Percentiles rank a stretch among this genome's conserved stretches.
These are phyloP conservation scores for Nicotiana attenuata DNA, from an alignment of 257 asterid species.

Conservation along the genomic window DNA sequence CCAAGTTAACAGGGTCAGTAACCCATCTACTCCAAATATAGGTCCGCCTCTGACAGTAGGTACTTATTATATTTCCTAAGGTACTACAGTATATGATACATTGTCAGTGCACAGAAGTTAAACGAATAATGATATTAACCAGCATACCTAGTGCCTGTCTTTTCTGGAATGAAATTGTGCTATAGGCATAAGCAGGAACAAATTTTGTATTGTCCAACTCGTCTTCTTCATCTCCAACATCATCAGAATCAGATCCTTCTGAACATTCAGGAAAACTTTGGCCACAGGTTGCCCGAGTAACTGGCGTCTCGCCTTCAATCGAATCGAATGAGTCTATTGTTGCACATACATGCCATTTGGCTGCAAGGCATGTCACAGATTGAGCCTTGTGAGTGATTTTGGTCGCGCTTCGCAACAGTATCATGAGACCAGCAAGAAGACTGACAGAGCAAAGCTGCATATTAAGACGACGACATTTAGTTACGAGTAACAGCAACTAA, in stretches of 20 bases:
- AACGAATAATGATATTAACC: not conserved
- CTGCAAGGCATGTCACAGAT: conserved; percentile 21
- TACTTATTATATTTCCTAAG: no score
- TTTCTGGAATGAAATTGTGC: conserved; percentile 27
- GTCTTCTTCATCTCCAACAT: conserved; percentile 28
- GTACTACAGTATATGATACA: not conserved
- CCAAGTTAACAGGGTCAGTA: no score
- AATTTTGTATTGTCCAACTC: conserved; percentile 21
- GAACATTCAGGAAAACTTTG: not conserved
- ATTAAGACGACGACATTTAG: not conserved
- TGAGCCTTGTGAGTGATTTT: conserved; percentile 27
- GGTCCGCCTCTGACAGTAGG: no score
- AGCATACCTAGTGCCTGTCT: conserved; percentile 23
- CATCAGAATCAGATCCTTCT: conserved; percentile 13
- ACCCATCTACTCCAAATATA: no score
- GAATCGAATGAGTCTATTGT: conserved; percentile 17
- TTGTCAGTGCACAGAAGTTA: not conserved
- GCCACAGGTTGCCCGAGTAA: no score
- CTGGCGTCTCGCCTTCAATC: conserved; percentile 13
- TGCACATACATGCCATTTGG: conserved; percentile 29
- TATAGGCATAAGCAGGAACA: conserved; percentile 13
- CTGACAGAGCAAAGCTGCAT: conserved; percentile 24
- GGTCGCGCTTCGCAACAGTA: conserved; percentile 22
- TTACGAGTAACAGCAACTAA: not conserved
- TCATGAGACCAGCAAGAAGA: conserved; percentile 20